A percentile compares a stretch with the other conserved stretches of the same genome.
Conservation (phyloP, 1,284 basidiomycete species). For the Hemileia vastatrix region DNA sequence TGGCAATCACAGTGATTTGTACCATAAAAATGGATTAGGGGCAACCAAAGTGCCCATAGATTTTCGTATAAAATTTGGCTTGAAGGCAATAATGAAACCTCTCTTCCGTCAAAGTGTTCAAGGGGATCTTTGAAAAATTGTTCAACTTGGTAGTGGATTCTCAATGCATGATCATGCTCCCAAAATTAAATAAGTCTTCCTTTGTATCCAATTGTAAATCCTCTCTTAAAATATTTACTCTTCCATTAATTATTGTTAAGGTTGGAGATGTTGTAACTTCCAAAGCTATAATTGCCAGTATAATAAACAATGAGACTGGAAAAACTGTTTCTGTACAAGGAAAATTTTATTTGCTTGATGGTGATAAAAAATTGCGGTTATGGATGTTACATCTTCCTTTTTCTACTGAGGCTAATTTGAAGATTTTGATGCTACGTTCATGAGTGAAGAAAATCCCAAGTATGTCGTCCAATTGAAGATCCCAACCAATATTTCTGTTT, state of each 20-base stretch:
- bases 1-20: slow-evolving; percentile 81
- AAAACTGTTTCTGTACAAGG: slow-evolving; percentile 70
- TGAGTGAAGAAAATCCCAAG: slow-evolving; percentile 75
- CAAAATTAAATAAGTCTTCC: no score
- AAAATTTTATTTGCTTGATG: slow-evolving; percentile 69
- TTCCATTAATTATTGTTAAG: no score
- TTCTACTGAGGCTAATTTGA: slow-evolving; percentile 87
- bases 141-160: slow-evolving; percentile 81
- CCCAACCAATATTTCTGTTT: slow-evolving; percentile 74
- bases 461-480: slow-evolving; percentile 67
- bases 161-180: no score
- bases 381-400: slow-evolving; percentile 90
- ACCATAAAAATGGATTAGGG: no score
- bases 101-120: slow-evolving; percentile 84
- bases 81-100: slow-evolving; percentile 94
- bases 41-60: slow-evolving; percentile 82
- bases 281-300: slow-evolving; percentile 75
- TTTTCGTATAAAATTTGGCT: slow-evolving; percentile 94
- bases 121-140: slow-evolving; percentile 84
- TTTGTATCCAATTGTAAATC: no score
- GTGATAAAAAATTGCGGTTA: slow-evolving; percentile 58
- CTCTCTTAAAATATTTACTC: no score
- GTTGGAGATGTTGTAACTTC: slow-evolving; percentile 84
- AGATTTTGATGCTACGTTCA: slow-evolving; percentile 92
- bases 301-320: slow-evolving; percentile 80